Evolutionary conservation across 176 grass and related monocot species (phyloP).

Genomic region (bread wheat (Triticum aestivum)): IWGSC_CS_RefSeq_v2.1 NC_057797.1:31392286-31392785

Average conservation of each 20-base stretch:
- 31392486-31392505: slow-evolving; percentile 81
- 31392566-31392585: slow-evolving; percentile 40
- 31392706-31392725: slow-evolving; percentile 29
- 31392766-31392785: slow-evolving; percentile 26
- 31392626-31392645: slow-evolving; percentile 7
- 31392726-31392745: slow-evolving; percentile 20
- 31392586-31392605: slow-evolving; percentile 23
- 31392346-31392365: slow-evolving; percentile 57
- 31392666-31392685: slow-evolving; percentile 28
- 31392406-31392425: slow-evolving; percentile 65
- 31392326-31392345: slow-evolving; percentile 1
- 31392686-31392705: slow-evolving; percentile 21
- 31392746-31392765: slow-evolving; percentile 21
- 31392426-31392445: slow-evolving; percentile 62
- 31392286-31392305: slow-evolving; percentile 38
- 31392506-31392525: slow-evolving; percentile 91
- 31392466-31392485: slow-evolving; percentile 80
- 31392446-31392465: slow-evolving; percentile 56
- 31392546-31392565: slow-evolving; percentile 63
- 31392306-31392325: slow-evolving; percentile 10
- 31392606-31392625: slow-evolving; percentile 33
- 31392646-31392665: slow-evolving; percentile 34
- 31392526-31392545: slow-evolving; percentile 64
- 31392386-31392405: slow-evolving; percentile 53
- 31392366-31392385: slow-evolving; percentile 65